Evolutionary conservation across 495 filamentous ascomycete genomes (phyloP).

Genomic region (Neurospora pannonica): DNA sequence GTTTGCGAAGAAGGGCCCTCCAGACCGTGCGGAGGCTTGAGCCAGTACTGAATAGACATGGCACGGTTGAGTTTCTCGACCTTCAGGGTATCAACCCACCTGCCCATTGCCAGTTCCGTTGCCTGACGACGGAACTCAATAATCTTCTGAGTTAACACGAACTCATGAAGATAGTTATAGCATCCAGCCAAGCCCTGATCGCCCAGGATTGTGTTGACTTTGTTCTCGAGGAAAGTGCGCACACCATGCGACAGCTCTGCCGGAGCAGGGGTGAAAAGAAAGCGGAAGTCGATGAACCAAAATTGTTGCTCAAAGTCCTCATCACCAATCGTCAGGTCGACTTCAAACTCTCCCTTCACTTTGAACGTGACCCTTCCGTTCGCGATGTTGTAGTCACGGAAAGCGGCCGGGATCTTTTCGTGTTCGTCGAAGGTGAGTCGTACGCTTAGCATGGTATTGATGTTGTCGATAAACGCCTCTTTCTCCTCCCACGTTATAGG

Average conservation of each 20-base stretch:
- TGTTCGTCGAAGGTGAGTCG: constrained; percentile 74
- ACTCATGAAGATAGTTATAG: constrained; percentile 74
- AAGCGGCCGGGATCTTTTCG: constrained; percentile 60
- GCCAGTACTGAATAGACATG: constrained; percentile 86
- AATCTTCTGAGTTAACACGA: constrained; percentile 82
- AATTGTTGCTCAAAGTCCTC: constrained; percentile 74
- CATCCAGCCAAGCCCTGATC: constrained; percentile 63
- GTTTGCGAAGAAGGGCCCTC: constrained; percentile 29
- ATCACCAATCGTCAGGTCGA: constrained; percentile 79
- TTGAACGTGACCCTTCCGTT: constrained; percentile 80
- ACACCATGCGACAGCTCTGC: constrained; percentile 50
- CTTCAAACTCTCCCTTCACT: constrained; percentile 78
- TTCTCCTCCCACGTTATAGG: constrained; percentile 56
- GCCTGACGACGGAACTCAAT: constrained; percentile 70
- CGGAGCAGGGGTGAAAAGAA: constrained; percentile 62
- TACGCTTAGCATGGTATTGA: constrained; percentile 74
- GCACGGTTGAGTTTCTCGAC: constrained; percentile 69
- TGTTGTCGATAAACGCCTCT: constrained; percentile 58
- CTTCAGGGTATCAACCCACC: constrained; percentile 67
- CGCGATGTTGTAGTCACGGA: constrained; percentile 62
- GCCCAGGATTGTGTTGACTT: constrained; percentile 57
- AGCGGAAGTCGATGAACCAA: constrained; percentile 86
- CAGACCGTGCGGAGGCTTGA: constrained; percentile 34
- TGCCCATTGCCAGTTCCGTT: constrained; percentile 47
- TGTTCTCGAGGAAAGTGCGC: constrained; percentile 53